Conservation (phyloP, 2,329 filamentous ascomycete species). For the Colletotrichum caudatum region DNA sequence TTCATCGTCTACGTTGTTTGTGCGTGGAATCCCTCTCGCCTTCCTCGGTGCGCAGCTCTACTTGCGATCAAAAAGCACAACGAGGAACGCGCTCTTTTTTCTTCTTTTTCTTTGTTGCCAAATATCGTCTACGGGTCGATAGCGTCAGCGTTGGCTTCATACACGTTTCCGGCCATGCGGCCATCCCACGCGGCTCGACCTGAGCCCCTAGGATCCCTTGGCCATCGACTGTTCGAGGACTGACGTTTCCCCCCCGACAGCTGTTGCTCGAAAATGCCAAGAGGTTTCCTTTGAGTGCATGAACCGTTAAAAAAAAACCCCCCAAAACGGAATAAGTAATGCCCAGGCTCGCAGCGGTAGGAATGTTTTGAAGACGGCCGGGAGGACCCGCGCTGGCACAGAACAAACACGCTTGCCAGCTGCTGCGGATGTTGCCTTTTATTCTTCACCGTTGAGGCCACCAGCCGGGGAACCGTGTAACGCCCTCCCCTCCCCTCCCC, state of each 20-base stretch:
- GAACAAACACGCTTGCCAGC: not conserved
- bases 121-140: too few relatives aligned
- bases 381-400: not conserved
- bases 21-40: too few relatives aligned
- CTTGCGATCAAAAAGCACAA: not conserved
- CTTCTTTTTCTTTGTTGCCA: too few relatives aligned
- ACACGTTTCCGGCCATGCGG: not conserved
- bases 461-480: constrained; percentile 43
- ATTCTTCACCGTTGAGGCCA: constrained; percentile 41
- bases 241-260: constrained; percentile 41
- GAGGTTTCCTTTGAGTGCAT: constrained; percentile 39
- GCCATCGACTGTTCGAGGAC: constrained; percentile 48
- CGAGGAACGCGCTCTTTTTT: too few relatives aligned
- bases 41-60: not conserved
- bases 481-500: too few relatives aligned
- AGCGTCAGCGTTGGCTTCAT: too few relatives aligned
- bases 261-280: constrained; percentile 5
- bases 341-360: constrained; percentile 46
- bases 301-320: constrained; percentile 44
- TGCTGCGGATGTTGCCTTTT: constrained; percentile 39
- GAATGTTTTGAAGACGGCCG: constrained; percentile 40
- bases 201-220: constrained; percentile 45
- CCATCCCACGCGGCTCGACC: not conserved
- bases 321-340: constrained; percentile 46
- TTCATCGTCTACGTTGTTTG: not conserved